A percentile compares a stretch with the other conserved stretches of the same genome.
These are phyloP conservation scores for Thermomucor indicae-seudaticae DNA, from an alignment of 371 early-diverging fungal species.

Conservation along the genomic window DNA sequence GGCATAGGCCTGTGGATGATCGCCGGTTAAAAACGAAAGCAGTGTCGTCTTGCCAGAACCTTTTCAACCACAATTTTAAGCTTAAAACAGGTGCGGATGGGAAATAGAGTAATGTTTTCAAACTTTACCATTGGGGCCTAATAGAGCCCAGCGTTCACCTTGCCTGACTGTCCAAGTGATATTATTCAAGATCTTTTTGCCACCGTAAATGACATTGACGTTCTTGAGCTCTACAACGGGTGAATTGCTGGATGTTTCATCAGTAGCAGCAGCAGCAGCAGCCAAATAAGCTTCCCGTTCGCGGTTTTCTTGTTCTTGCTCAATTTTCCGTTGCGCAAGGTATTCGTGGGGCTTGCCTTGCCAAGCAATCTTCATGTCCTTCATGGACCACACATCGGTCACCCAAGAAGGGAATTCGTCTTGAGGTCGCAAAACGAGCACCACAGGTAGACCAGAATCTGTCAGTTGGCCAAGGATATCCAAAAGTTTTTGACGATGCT, in stretches of 20 bases:
- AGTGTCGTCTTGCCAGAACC: slow-evolving; percentile 63
- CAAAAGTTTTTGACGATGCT: slow-evolving; percentile 41
- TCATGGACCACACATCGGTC: slow-evolving; percentile 46
- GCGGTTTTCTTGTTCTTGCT: neutral
- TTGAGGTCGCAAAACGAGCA: slow-evolving; percentile 53
- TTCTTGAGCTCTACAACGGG: slow-evolving; percentile 40
- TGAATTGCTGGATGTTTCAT: neutral
- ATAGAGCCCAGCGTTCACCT: slow-evolving; percentile 55
- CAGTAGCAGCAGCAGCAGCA: neutral
- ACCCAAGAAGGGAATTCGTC: slow-evolving; percentile 57
- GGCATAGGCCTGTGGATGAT: slow-evolving; percentile 64
- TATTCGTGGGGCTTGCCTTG: slow-evolving; percentile 25
- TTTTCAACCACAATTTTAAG: neutral
- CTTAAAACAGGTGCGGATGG: neutral
- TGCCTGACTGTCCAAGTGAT: slow-evolving; percentile 48
- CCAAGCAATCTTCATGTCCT: slow-evolving; percentile 23
- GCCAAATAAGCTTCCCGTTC: slow-evolving; percentile 6
- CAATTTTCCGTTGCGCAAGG: slow-evolving; percentile 1
- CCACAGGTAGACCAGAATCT: slow-evolving; percentile 25
- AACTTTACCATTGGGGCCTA: slow-evolving; percentile 47
- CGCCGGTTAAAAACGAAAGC: slow-evolving; percentile 55
- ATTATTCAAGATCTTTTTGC: slow-evolving; percentile 37
- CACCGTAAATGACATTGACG: slow-evolving; percentile 44
- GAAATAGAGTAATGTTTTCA: neutral
- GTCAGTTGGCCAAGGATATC: slow-evolving; percentile 29